Percentiles rank a stretch among this genome's conserved stretches.
Conservation (phyloP, 2,329 filamentous ascomycete species). For the Penicillium sp. region DNA sequence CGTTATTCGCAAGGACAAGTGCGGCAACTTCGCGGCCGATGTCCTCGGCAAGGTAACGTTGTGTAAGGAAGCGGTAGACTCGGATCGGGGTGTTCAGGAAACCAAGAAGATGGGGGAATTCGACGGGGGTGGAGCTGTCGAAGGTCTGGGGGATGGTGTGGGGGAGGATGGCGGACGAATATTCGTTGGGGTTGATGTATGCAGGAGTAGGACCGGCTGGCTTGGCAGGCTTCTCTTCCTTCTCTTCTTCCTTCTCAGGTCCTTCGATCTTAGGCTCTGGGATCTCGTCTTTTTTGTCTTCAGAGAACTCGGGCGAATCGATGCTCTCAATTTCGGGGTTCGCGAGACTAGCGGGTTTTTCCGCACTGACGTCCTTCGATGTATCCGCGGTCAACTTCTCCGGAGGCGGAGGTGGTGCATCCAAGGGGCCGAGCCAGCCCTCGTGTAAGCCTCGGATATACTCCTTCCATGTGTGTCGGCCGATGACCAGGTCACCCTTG, state of each 20-base stretch:
- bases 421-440: slow-evolving; percentile 87
- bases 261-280: slow-evolving; percentile 51
- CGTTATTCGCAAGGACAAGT: slow-evolving; percentile 62
- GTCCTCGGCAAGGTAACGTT: slow-evolving; percentile 75
- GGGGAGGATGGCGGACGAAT: slow-evolving; percentile 64
- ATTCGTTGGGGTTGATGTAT: slow-evolving; percentile 71
- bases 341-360: slow-evolving; percentile 17
- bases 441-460: slow-evolving; percentile 92
- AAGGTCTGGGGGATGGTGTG: slow-evolving; percentile 66
- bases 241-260: slow-evolving; percentile 36
- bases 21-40: slow-evolving; percentile 86
- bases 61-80: slow-evolving; percentile 82
- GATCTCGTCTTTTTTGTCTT: slow-evolving; percentile 14
- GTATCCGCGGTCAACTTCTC: slow-evolving; percentile 13
- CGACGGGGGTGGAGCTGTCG: slow-evolving; percentile 67
- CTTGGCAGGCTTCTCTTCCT: slow-evolving; percentile 44
- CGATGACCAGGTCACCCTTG: slow-evolving; percentile 82
- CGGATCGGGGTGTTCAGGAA: slow-evolving; percentile 87
- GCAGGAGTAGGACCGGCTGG: slow-evolving; percentile 62
- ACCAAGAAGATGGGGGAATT: slow-evolving; percentile 85
- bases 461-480: slow-evolving; percentile 94
- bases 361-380: slow-evolving; percentile 20
- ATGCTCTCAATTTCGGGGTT: slow-evolving; percentile 10
- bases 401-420: slow-evolving; percentile 38
- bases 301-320: slow-evolving; percentile 5